phyloP scores from a whole-genome alignment of 2,329 filamentous ascomycete species.

The Blastomyces gilchristii region DNA sequence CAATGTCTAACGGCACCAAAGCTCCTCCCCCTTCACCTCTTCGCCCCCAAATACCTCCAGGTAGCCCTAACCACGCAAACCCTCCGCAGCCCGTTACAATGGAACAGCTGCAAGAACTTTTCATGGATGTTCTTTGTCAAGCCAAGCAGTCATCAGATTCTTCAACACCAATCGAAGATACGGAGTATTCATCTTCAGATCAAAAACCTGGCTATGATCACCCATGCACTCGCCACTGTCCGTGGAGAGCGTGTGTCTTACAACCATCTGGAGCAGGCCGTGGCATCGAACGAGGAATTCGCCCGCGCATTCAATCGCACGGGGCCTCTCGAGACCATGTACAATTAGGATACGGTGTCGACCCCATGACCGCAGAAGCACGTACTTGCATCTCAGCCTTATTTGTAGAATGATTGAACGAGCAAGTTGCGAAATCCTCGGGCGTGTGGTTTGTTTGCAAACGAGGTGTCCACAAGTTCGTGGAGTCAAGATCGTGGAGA shows the following conservation, averaged over 20 bases:
- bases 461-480: no score
- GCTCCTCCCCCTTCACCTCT: background rate
- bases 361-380: no score
- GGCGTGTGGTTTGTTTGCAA: no score
- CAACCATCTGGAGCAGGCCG: conserved; percentile 5
- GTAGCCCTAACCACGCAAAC: background rate
- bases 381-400: no score
- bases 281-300: conserved; percentile 7
- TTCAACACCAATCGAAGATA: background rate
- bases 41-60: background rate
- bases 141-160: conserved; percentile 5
- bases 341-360: background rate
- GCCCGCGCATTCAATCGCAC: background rate
- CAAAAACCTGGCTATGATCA: conserved; percentile 11
- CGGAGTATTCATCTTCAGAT: conserved; percentile 9
- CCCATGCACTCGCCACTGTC: conserved; percentile 7
- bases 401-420: no score
- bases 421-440: no score
- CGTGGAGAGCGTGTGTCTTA: conserved; percentile 7
- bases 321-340: background rate
- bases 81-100: conserved; percentile 1
- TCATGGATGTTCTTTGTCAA: conserved; percentile 3
- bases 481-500: background rate
- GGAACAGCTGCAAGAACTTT: conserved; percentile 3
- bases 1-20: background rate